Conservation (phyloP, 768 basidiomycete species). For the Neoboletus brunneissimus region DNA sequence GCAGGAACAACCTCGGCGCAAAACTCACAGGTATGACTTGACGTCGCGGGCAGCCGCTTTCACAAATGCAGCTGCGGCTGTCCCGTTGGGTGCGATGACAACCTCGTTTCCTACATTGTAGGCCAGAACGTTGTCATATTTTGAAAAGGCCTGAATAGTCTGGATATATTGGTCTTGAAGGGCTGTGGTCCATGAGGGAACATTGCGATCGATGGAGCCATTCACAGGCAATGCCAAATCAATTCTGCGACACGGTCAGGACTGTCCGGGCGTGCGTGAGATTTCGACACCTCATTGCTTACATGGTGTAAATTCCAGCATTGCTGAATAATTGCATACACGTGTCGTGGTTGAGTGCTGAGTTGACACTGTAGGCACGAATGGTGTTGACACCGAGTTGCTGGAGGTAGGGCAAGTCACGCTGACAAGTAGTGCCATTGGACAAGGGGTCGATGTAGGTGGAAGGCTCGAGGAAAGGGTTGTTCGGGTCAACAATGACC, state of each 20-base stretch:
- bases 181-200: slow-evolving; percentile 78
- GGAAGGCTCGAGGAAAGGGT: slow-evolving; percentile 67
- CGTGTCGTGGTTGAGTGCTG: slow-evolving; percentile 76
- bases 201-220: slow-evolving; percentile 73
- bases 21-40: slow-evolving; percentile 77
- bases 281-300: slow-evolving; percentile 27
- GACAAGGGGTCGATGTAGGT: slow-evolving; percentile 81
- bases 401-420: slow-evolving; percentile 77
- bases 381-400: slow-evolving; percentile 78
- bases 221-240: slow-evolving; percentile 84
- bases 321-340: slow-evolving; percentile 78
- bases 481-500: slow-evolving; percentile 45
- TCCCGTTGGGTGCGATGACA: slow-evolving; percentile 51
- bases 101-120: slow-evolving; percentile 91
- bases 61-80: slow-evolving; percentile 71
- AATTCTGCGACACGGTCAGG: slow-evolving; percentile 48
- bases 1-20: neutral
- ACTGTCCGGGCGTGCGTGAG: slow-evolving; percentile 1
- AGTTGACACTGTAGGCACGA: slow-evolving; percentile 84
- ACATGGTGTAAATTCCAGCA: slow-evolving; percentile 91
- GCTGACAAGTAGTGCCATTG: slow-evolving; percentile 59
- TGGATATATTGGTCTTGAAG: slow-evolving; percentile 73
- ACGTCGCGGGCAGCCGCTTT: slow-evolving; percentile 90
- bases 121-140: slow-evolving; percentile 87
- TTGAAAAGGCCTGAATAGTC: slow-evolving; percentile 76